Base-by-base conservation (phyloP, 139 green algal genomes). In the Tetradesmus obliquus region DNA sequence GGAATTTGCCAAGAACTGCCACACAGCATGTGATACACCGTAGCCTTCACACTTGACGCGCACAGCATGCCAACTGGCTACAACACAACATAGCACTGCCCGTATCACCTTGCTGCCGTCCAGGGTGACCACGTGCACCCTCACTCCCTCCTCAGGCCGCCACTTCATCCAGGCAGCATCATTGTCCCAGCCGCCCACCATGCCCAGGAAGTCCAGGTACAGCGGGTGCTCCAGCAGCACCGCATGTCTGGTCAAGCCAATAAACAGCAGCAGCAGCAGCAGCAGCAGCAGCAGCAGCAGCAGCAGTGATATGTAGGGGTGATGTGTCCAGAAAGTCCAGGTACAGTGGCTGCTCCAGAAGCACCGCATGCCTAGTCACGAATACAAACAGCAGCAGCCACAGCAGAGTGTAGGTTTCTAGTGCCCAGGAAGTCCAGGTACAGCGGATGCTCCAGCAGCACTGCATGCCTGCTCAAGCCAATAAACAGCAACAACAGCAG, bases 101-200 rank as follows among this genome's bases (percentile, higher is more conserved):
- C 2, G 60, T 57, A 10, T 10, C 22, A 90, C 86, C 71, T 82
- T 82, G 66, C 86, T 90, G n/a, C 86, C 86, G 71, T 90, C 86
- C 51, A 90, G 86, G 71, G 86, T 82, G 19, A 90, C 66, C 3
- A 90, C 13, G 57, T 90, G 86, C 51, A 82, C 17, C 62, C 62
- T 66, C 13, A 7, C 19, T 0, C 86, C 66, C 66, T 90, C 86
- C 12, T 82, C 20, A 8, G 86, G 86, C 51, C 62, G 7, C 86
- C 86, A 90, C 24, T 51, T 60, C 86, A 90, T 90, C 86, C 86
- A 90, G 0, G 20, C 86, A 5, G 86, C 86, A 83, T 90, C 86
- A 82, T 90, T 90, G 86, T 90, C 86, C 62, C 66, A 90, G 9
- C 86, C 86, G 55, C 5, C 51, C 51, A 82, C n/a, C 86, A 82